phyloP scores from a whole-genome alignment of 23 red algal species.

The Pyropia yezoensis region DNA sequence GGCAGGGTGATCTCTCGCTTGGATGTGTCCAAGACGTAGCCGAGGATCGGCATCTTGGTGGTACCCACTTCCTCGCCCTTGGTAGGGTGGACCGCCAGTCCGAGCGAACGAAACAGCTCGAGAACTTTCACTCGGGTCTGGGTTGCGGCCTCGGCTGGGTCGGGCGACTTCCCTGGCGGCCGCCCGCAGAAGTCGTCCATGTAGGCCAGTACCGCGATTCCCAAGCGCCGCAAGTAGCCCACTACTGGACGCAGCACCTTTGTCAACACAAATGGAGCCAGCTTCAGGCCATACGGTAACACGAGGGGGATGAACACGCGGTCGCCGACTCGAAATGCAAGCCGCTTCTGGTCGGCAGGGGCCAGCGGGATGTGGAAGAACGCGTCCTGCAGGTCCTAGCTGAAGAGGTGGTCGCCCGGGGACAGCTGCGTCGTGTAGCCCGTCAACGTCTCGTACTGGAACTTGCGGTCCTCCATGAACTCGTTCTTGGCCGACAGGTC shows the following conservation, averaged over 20 bases:
- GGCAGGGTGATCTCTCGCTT: constrained; percentile 5
- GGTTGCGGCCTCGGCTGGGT: neutral
- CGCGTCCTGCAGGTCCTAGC: constrained; percentile 12
- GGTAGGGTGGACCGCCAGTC: constrained; percentile 1
- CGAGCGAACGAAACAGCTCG: neutral
- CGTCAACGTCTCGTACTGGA: constrained; percentile 20
- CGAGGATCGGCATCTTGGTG: constrained; percentile 4
- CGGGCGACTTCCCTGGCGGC: too few species aligned
- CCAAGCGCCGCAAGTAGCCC: neutral
- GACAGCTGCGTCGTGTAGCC: neutral
- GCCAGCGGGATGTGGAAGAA: constrained; percentile 18
- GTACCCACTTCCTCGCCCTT: constrained; percentile 11
- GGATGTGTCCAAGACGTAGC: constrained; percentile 18
- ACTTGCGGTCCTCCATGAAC: neutral
- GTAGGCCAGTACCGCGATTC: constrained; percentile 9
- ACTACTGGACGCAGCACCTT: constrained; percentile 19
- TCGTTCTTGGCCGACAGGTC: constrained; percentile 11
- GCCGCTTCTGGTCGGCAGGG: constrained; percentile 21
- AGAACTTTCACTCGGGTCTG: neutral
- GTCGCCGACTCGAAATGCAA: constrained; percentile 15
- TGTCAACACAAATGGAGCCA: constrained; percentile 9
- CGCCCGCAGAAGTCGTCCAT: constrained; percentile 15
- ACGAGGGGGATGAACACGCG: constrained; percentile 11
- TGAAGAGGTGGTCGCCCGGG: constrained; percentile 6
- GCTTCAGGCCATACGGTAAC: constrained; percentile 18